Base-by-base conservation (phyloP, 495 filamentous ascomycete species). In the Arthonia radiata region DNA sequence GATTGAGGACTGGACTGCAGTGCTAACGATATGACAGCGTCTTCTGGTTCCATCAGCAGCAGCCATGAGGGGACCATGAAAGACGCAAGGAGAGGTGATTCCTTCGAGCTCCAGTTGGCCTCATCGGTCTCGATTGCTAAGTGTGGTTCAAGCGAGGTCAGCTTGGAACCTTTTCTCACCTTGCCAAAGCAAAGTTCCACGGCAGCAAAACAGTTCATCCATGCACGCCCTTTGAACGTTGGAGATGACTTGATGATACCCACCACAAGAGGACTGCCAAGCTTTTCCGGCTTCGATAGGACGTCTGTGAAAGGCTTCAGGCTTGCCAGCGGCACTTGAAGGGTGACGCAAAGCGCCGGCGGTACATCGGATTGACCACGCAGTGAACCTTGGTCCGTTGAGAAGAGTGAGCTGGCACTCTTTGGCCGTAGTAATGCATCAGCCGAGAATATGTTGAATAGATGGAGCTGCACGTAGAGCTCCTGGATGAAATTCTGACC, bases 281-380 rank as follows among this genome's bases (percentile, higher is more conserved):
- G 12, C 13, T 36, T 29, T n/a, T n/a, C n/a, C n/a, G n/a, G n/a
- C 21, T 16, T 29, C 7, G 28, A 10, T 7, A 30, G 22, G 11
- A 31, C 30, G 14, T 30, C 30, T 17, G 37, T 43, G 13, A 46
- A n/a, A 17, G 18, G 7, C 18, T 32, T 32, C 13, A 31, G 22
- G 7, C 27, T 21, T 6, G 24, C 15, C 23, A 38, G 28, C 13
- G 51, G 48, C 13, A 56, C 34, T 3, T 39, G 33, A 15, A 55
- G 31, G 4, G 50, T 55, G 11, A 54, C 32, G 13, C 42, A 47
- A 11, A 55, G 33, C 11, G 36, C 30, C 2, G 33, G 12, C 0
- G 50, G 53, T 5, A 52, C 38, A 8, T 39, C 12, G n/a, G n/a
- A n/a, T n/a, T 1, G 35, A 31, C 52, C 53, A 57, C 11, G 36